Base-by-base conservation (phyloP, 257 asterid genomes). In the Salvia splendens region DNA sequence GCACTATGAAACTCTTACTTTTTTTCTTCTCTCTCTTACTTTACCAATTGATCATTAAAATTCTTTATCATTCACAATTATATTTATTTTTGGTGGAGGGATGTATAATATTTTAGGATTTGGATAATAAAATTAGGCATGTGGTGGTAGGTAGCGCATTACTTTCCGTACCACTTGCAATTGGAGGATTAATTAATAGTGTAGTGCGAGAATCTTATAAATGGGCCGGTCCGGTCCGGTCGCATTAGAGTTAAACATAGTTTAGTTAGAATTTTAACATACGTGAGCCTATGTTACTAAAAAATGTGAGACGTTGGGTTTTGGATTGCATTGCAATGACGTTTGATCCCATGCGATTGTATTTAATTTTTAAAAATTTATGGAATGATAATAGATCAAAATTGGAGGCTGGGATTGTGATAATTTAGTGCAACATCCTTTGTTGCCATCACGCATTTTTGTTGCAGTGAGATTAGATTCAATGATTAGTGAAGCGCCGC, bases 401-500 rank as follows among this genome's bases (percentile, higher is more conserved):
- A 33, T 33, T 33, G 38, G 38, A 33, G 3, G 38, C 6, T 33
- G 38, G 2, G 36, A 33, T 33, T 3, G 36, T 1, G 36, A 1
- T 1, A 2, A 33, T 33, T 33, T 4, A 33, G 38, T 33, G 0
- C 0, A 1, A 0, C 0, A 20, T 0, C 6, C 3, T 6, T 8
- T 8, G 1, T 36, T 4, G 6, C 5, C 41, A 36, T 36, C 52
- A 41, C 66, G 66, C 66, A 40, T 40, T 61, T 20, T 42, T 61
- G 11, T 20, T 20, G 17, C 52, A 20, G 20, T 61, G 12, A 42
- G 17, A 15, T 40, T 10, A 61, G 17, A 17, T 10, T 41, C 2
- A 61, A 61, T 61, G 66, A 61, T 61, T 42, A 33, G 38, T 33
- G 5, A 33, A 33, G 38, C 38, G 8, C 65, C 12, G 10, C 15